Conservation (phyloP, 108 stramenopile genomes). For the Stephanodiscus triporus region DNA sequence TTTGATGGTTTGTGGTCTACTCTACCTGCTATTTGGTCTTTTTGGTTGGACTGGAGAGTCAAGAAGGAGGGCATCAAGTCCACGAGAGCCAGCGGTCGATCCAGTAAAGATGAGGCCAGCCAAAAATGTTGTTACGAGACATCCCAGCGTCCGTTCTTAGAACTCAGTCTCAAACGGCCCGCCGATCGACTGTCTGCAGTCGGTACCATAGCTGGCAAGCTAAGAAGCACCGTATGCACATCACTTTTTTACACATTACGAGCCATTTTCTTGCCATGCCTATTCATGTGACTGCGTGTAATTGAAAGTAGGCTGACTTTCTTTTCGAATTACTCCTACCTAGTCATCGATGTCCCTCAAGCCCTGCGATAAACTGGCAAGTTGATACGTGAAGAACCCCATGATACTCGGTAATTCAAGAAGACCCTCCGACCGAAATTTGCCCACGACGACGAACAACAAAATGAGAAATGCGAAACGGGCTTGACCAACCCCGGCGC, state of each 20-base stretch:
- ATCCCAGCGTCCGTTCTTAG: background rate
- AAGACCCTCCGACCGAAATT: conserved; percentile 68
- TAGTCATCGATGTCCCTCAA: conserved; percentile 66
- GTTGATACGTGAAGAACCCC: conserved; percentile 90
- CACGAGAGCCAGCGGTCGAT: background rate
- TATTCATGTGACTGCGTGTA: background rate
- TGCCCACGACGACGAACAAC: conserved; percentile 78
- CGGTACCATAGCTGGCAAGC: background rate
- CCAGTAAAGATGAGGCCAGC: too few relatives aligned
- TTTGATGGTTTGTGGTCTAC: conserved; percentile 19
- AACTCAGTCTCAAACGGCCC: background rate
- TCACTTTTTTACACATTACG: background rate
- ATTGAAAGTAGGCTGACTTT: background rate
- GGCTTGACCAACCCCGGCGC: conserved; percentile 83
- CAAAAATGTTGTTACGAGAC: background rate
- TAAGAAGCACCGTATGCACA: background rate
- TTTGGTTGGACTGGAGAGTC: conserved; percentile 24
- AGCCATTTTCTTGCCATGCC: background rate
- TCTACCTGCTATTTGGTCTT: conserved; percentile 33
- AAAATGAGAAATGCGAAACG: conserved; percentile 87
- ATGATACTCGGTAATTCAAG: conserved; percentile 73
- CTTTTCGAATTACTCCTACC: background rate
- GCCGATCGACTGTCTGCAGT: background rate
- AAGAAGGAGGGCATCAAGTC: conserved; percentile 9
- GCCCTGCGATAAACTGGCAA: conserved; percentile 76